Evolutionary conservation across 2,329 filamentous ascomycete species (phyloP).

Genomic region (Penicillium brevicompactum): DNA sequence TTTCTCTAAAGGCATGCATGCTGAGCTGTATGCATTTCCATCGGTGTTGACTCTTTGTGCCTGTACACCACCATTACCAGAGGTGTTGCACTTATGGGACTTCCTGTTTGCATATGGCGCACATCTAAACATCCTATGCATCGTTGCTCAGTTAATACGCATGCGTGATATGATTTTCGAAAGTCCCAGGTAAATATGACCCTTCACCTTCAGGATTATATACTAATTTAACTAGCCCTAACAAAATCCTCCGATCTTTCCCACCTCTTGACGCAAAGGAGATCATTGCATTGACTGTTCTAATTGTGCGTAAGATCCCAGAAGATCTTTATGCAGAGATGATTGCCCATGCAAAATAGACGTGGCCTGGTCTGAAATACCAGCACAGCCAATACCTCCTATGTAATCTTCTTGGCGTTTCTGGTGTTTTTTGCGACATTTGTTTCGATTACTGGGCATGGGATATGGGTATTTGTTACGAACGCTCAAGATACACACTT

Average conservation of each 20-base stretch:
- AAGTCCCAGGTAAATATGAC: constrained; percentile 69
- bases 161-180: constrained; percentile 82
- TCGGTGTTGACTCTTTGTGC: constrained; percentile 93
- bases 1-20: constrained; percentile 81
- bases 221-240: constrained; percentile 64
- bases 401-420: constrained; percentile 14
- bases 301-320: constrained; percentile 86
- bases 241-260: constrained; percentile 86
- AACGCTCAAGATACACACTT: constrained; percentile 15
- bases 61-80: constrained; percentile 90
- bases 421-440: constrained; percentile 7
- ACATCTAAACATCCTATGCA: constrained; percentile 93
- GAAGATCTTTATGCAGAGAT: constrained; percentile 89
- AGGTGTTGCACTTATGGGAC: constrained; percentile 93
- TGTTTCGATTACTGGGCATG: neutral
- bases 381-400: neutral
- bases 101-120: constrained; percentile 95
- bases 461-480: constrained; percentile 16
- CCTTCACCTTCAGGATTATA: neutral
- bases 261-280: constrained; percentile 80
- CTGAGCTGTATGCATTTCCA: constrained; percentile 94
- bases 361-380: neutral
- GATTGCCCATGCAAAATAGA: constrained; percentile 72
- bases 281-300: constrained; percentile 81
- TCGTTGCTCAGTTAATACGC: constrained; percentile 90